These are phyloP conservation scores for Lithocarpus polystachyus DNA, from an alignment of 306 rosid genomes.

Conservation along the genomic window DNA sequence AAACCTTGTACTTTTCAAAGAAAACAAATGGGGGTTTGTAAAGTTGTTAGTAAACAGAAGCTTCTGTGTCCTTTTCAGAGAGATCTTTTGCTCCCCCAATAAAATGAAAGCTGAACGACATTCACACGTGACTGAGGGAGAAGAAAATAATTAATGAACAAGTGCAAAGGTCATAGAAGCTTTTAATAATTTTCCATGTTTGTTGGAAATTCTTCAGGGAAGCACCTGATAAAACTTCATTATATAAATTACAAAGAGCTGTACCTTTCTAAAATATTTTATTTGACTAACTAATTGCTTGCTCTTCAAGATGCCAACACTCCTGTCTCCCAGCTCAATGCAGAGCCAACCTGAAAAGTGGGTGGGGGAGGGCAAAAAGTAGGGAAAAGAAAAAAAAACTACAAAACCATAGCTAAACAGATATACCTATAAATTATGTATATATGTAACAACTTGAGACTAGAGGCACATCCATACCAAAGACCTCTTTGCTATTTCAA, in stretches of 20 bases:
- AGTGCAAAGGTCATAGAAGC: conserved; percentile 8
- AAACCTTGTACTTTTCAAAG: conserved; percentile 24
- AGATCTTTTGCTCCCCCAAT: conserved; percentile 15
- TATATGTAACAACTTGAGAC: conserved; percentile 28
- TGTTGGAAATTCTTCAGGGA: conserved; percentile 14
- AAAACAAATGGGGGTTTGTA: conserved; percentile 5
- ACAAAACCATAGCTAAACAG: conserved; percentile 3
- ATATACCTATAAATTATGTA: conserved; percentile 32
- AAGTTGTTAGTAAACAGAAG: conserved; percentile 11
- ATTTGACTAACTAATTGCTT: conserved; percentile 16
- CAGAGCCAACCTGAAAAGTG: conserved; percentile 23
- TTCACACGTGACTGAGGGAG: conserved; percentile 18
- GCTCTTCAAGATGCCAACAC: conserved; percentile 27
- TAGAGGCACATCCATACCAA: conserved; percentile 30
- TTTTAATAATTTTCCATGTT: not conserved
- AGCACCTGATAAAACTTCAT: conserved; percentile 15
- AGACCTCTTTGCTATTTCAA: conserved; percentile 23
- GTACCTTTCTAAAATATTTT: conserved; percentile 33
- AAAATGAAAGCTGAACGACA: conserved; percentile 3
- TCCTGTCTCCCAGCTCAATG: conserved; percentile 22
- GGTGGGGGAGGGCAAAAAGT: not conserved
- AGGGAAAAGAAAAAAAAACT: conserved; percentile 14
- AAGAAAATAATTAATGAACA: conserved; percentile 1
- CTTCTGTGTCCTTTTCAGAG: conserved; percentile 17
- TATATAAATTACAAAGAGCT: conserved; percentile 25